Percentiles rank a stretch among this genome's conserved stretches.
Evolutionary conservation across 306 rosid genomes (phyloP).

Genomic region (Rubus parviflorus): DNA sequence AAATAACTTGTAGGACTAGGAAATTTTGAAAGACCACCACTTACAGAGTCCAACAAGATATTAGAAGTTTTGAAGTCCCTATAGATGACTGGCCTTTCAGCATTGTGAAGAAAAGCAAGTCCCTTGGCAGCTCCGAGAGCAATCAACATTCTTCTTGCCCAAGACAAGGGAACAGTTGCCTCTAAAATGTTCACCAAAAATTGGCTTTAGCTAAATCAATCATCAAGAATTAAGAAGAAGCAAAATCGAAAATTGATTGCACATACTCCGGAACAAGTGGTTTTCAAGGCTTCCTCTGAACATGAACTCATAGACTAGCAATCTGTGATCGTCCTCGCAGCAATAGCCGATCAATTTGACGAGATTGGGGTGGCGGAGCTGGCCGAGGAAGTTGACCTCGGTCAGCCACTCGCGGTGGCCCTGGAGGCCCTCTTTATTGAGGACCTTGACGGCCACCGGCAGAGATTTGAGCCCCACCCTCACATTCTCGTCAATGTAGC

Average conservation of each 20-base stretch:
- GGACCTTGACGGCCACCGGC: conserved; percentile 94
- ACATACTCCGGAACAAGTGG: conserved; percentile 92
- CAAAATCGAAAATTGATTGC: neutral
- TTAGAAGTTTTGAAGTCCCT: conserved; percentile 96
- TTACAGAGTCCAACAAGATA: conserved; percentile 90
- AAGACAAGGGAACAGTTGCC: conserved; percentile 77
- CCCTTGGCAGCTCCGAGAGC: conserved; percentile 99
- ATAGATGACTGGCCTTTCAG: conserved; percentile 92
- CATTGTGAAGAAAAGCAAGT: conserved; percentile 95
- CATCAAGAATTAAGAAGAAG: neutral
- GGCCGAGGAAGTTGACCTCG: conserved; percentile 96
- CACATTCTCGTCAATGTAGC: conserved; percentile 95
- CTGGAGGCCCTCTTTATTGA: conserved; percentile 94
- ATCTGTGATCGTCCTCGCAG: conserved; percentile 95
- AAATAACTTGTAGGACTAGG: neutral
- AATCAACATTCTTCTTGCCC: conserved; percentile 92
- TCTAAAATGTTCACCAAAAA: conserved; percentile 34
- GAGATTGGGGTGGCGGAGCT: conserved; percentile 93
- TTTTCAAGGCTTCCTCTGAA: conserved; percentile 97
- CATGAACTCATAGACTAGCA: conserved; percentile 98
- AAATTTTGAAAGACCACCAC: conserved; percentile 12
- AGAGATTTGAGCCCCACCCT: conserved; percentile 95
- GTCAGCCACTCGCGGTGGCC: conserved; percentile 99
- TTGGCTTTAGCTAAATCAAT: neutral
- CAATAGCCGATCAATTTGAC: conserved; percentile 97